A percentile compares a stretch with the other conserved stretches of the same genome.
These are phyloP conservation scores for Glonium stellatum DNA, from an alignment of 495 filamentous ascomycete genomes.

Conservation along the genomic window DNA sequence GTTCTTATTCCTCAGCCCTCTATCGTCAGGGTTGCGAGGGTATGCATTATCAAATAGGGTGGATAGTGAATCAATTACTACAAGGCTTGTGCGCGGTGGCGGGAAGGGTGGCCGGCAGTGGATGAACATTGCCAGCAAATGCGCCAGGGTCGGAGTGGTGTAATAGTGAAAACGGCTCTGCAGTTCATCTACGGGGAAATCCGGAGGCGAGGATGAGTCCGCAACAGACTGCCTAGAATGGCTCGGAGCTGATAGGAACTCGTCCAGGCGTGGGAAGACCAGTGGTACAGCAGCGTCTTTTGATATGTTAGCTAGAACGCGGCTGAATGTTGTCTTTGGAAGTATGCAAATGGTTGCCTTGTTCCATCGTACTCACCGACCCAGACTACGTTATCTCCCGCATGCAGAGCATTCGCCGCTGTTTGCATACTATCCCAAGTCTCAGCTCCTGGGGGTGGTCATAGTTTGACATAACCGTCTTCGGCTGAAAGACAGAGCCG, in stretches of 20 bases:
- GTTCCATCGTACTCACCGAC: slow-evolving; percentile 56
- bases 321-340: slow-evolving; percentile 10
- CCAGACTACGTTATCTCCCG: slow-evolving; percentile 68
- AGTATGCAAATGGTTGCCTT: slow-evolving; percentile 4
- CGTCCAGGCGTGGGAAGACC: slow-evolving; percentile 18
- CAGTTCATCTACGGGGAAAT: slow-evolving; percentile 27
- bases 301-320: slow-evolving; percentile 13
- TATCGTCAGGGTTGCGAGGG: slow-evolving; percentile 43
- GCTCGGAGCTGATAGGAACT: slow-evolving; percentile 17
- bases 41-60: slow-evolving; percentile 69
- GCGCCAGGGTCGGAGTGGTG: slow-evolving; percentile 54
- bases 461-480: neutral
- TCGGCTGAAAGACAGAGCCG: too few species aligned
- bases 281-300: slow-evolving; percentile 27
- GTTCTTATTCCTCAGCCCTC: slow-evolving; percentile 36
- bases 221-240: neutral
- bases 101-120: slow-evolving; percentile 55
- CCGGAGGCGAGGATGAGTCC: neutral
- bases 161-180: slow-evolving; percentile 34
- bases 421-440: slow-evolving; percentile 48
- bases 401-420: slow-evolving; percentile 54
- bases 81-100: slow-evolving; percentile 50
- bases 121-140: slow-evolving; percentile 66
- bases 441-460: slow-evolving; percentile 11
- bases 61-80: slow-evolving; percentile 75